Base-by-base conservation (phyloP, 106 monocot genomes). In the Dendrobium chrysotoxum region DNA sequence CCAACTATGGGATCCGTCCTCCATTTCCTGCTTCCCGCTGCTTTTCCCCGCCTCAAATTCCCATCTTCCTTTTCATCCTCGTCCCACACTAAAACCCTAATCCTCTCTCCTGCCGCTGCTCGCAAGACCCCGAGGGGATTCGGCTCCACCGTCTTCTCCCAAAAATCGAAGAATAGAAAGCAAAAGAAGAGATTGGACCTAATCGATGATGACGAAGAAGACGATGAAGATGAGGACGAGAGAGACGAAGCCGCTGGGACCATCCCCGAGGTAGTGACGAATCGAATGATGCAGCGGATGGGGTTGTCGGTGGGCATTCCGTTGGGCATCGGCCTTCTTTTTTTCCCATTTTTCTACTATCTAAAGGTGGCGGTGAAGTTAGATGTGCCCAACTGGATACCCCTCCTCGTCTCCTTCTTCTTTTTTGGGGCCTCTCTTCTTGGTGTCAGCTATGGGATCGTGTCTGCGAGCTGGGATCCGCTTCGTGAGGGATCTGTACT, bases 301-400 rank as follows among this genome's bases (percentile, higher is more conserved):
- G 98, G 97, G 21, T 44, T 98, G 13, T 85, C 95, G 2, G 91
- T 98, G 15, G 98, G 98, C 55, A 78, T 84, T 23, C 98, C 98
- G 3, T 78, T 98, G 40, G 67, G 83, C 13, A 38, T 89, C 16
- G 98, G 98, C 0, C 85, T 98, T 35, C 73, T 87, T 9, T 98
- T 98, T 91, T 95, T 98, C 78, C 98, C 98, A 7, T 90, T 94
- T 58, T 98, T 98, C 88, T 98, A 98, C 84, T 98, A 93, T 84
- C 92, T 98, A 38, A 94, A 95, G 78, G 88, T 86, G 54, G 85
- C 79, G 38, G 80, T 81, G 39, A 95, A 91, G 81, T 28, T 98
- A 26, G 98, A 98, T 84, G 89, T 98, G 46, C 98, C 98, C 31
- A 91, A 77, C 9, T 98, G 94, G 94, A 83, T 98, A 54, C 98